These are phyloP conservation scores for Gossypium thurberi DNA, from an alignment of 345 rosid species.

Conservation along the genomic window DNA sequence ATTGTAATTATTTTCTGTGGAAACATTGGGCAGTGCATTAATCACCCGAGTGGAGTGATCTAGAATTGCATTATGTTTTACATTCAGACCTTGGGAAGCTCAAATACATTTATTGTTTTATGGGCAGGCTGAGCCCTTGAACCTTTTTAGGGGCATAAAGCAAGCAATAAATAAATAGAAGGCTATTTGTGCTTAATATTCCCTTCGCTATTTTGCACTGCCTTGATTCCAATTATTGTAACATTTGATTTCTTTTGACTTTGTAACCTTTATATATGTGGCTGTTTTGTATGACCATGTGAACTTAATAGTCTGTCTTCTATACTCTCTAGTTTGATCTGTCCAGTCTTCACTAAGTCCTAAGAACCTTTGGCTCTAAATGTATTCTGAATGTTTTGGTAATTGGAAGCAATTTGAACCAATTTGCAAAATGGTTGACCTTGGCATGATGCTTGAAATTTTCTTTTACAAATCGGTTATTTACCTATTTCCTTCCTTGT, in stretches of 20 bases:
- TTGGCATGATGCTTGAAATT: not conserved
- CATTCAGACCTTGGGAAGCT: too few species aligned
- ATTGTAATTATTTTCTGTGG: too few species aligned
- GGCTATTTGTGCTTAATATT: not conserved
- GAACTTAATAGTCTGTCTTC: not conserved
- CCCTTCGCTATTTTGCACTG: not conserved
- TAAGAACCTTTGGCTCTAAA: not conserved
- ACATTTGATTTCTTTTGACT: not conserved
- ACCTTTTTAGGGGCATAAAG: not conserved
- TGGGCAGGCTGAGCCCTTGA: too few species aligned
- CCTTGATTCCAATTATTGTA: not conserved
- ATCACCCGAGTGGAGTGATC: too few species aligned
- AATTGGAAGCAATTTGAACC: not conserved
- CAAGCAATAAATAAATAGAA: conserved; percentile 2
- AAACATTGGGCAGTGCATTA: too few species aligned
- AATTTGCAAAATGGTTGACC: not conserved
- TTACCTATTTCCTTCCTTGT: too few species aligned
- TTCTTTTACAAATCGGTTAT: too few species aligned
- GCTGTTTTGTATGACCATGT: not conserved
- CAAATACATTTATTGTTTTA: too few species aligned
- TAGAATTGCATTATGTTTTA: too few species aligned
- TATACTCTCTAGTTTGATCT: not conserved
- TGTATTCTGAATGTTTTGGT: not conserved
- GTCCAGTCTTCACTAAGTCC: not conserved
- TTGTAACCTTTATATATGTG: not conserved